Conservation (phyloP, 2,329 filamentous ascomycete genomes). For the Aaosphaeria arxii region DNA sequence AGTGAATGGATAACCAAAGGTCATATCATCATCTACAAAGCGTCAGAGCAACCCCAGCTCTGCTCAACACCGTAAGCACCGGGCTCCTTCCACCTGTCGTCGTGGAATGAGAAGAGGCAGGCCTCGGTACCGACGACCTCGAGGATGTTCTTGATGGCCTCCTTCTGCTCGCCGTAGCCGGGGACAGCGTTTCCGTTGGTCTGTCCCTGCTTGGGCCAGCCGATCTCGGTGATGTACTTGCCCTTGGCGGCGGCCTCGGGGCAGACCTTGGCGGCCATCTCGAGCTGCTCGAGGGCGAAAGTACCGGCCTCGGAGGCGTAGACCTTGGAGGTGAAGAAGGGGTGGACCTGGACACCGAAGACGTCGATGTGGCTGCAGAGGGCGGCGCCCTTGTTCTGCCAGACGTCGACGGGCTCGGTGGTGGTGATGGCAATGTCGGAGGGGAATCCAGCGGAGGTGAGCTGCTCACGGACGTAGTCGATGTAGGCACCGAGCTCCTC, state of each 20-base stretch:
- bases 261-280: constrained; percentile 69
- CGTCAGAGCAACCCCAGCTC: constrained; percentile 67
- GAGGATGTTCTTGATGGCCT: constrained; percentile 70
- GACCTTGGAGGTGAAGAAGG: constrained; percentile 82
- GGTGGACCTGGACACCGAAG: constrained; percentile 82
- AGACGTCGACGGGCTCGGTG: constrained; percentile 78
- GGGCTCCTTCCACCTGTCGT: constrained; percentile 79
- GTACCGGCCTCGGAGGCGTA: constrained; percentile 64
- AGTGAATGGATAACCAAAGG: not conserved
- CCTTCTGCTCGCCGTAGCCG: constrained; percentile 62
- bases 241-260: constrained; percentile 54
- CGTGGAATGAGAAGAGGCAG: constrained; percentile 76
- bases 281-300: constrained; percentile 73
- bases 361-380: constrained; percentile 77
- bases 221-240: constrained; percentile 82
- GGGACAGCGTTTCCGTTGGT: constrained; percentile 72
- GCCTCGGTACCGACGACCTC: constrained; percentile 63
- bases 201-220: constrained; percentile 73
- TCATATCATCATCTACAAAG: constrained; percentile 37
- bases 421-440: constrained; percentile 68
- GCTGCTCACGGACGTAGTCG: constrained; percentile 59
- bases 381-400: constrained; percentile 58
- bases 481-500: constrained; percentile 69
- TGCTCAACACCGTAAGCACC: constrained; percentile 73
- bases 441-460: constrained; percentile 64